phyloP scores from a whole-genome alignment of 306 rosid genomes.

The Prunus campanulata region DNA sequence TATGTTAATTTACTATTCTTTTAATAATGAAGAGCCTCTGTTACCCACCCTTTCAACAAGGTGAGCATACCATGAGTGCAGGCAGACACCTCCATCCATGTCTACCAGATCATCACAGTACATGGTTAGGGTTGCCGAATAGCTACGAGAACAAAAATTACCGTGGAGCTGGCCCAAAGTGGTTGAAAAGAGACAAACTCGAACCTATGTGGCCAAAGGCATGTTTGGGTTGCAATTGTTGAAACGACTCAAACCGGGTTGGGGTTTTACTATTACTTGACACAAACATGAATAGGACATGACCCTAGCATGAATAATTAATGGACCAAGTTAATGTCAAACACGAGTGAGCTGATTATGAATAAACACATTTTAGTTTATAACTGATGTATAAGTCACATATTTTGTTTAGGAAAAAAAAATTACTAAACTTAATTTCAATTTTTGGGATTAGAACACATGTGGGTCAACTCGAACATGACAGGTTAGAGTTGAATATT shows the following conservation, averaged over 20 bases:
- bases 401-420: too few species aligned
- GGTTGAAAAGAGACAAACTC: background rate
- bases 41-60: background rate
- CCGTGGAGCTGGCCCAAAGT: background rate
- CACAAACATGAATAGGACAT: too few species aligned
- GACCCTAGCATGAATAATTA: background rate
- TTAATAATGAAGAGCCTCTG: background rate
- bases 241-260: too few species aligned
- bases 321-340: too few species aligned
- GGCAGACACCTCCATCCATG: background rate
- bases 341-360: too few species aligned
- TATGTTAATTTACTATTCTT: background rate
- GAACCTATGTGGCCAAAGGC: background rate
- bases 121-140: background rate
- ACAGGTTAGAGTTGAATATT: background rate
- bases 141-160: background rate
- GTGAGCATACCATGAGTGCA: background rate
- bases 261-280: too few species aligned
- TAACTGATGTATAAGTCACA: too few species aligned
- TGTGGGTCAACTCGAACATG: background rate
- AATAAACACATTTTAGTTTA: too few species aligned
- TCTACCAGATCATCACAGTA: background rate
- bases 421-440: too few species aligned
- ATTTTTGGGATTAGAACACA: too few species aligned
- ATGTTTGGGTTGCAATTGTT: background rate